Base-by-base conservation (phyloP, 495 filamentous ascomycete genomes). In the Aspergillus cavernicola region DNA sequence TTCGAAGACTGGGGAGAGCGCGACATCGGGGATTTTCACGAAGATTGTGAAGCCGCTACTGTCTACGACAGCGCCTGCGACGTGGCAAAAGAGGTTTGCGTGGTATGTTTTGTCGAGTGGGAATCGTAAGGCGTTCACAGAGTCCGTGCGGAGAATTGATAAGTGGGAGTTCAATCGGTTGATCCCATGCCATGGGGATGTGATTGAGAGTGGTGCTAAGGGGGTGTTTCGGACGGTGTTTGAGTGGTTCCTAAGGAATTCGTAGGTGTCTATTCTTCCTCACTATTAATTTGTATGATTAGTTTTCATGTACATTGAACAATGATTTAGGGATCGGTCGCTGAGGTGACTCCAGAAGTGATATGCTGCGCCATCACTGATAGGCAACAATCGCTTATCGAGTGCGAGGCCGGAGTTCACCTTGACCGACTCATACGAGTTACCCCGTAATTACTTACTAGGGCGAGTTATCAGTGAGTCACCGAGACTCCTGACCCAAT, bases 131-230 rank as follows among this genome's bases (percentile, higher is more conserved):
- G 84, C 79, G 5, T 96, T 90, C 62, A 80, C 82, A 45, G 75
- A 80, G 58, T 88, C 85, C 55, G 71, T 89, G 28, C 63, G 65
- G 56, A 75, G 81, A 55, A 95, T 98, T 56, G 74, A 78, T 24
- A 63, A 61, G 35, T 98, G 92, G 92, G 88, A 92, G 55, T 92
- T 96, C 61, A 85, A 91, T 55, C 86, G 82, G 16, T 78, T 98
- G 55, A 83, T 97, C 62, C 90, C 91, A 1, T 97, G 92, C 65
- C 93, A 98, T 75, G 93, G 93, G 8, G 93, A 98, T 77, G 84
- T 88, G 24, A 85, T 97, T 54, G 86, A 91, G 66, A 83, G 70
- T 16, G 80, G 80, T 32, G 90, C 80, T 24, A 93, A 90, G 72
- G 83, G 74, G 8, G 72, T 93, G 28, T 98, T 90, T 54, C 71